These are phyloP conservation scores for Wickerhamomyces sydowiorum DNA, from an alignment of 805 yeast species.

Conservation along the genomic window DNA sequence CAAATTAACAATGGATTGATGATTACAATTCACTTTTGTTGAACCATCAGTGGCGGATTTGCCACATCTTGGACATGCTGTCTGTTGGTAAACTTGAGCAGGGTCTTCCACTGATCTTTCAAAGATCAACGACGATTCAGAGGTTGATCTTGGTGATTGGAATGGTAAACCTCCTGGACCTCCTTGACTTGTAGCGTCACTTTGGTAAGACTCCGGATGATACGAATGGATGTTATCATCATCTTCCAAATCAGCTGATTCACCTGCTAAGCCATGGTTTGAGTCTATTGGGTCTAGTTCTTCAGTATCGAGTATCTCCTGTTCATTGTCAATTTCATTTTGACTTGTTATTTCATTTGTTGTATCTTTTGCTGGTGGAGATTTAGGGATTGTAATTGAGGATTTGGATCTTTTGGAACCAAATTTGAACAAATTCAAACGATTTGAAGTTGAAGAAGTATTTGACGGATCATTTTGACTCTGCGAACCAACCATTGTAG, in stretches of 20 bases:
- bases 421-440: slow-evolving; percentile 3
- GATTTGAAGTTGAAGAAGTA: not conserved
- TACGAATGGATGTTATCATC: not conserved
- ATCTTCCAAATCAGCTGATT: not conserved
- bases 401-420: slow-evolving; percentile 3
- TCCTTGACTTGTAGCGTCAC: not conserved
- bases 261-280: not conserved
- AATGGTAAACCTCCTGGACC: not conserved
- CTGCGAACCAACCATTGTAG: not conserved
- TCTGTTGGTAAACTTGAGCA: slow-evolving; percentile 21
- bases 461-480: not conserved
- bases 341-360: not conserved
- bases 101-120: slow-evolving; percentile 66
- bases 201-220: not conserved
- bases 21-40: slow-evolving; percentile 17
- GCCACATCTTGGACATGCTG: slow-evolving; percentile 22
- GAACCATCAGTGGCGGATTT: slow-evolving; percentile 9
- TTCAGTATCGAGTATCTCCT: not conserved
- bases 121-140: slow-evolving; percentile 44
- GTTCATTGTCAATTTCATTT: not conserved
- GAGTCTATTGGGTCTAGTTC: not conserved
- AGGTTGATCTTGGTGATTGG: slow-evolving; percentile 5
- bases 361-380: not conserved
- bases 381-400: not conserved
- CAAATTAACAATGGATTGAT: slow-evolving; percentile 25